A percentile compares a stretch with the other conserved stretches of the same genome.
phyloP scores from a whole-genome alignment of 169 alveolate species.

The Eimeria nieschulzi region DNA sequence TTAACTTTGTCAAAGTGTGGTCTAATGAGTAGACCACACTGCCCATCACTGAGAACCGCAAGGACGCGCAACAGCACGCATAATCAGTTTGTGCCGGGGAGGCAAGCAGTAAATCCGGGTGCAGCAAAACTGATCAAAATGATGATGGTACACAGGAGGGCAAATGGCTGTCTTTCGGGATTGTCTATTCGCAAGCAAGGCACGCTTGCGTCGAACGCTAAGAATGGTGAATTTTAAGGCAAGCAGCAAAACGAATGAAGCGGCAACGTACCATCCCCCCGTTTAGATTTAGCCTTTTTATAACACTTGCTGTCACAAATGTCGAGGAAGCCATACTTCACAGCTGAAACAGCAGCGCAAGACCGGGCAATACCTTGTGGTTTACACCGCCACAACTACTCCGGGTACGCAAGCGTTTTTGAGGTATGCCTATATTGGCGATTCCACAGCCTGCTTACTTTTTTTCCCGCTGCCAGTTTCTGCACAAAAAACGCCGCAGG shows the following conservation, averaged over 20 bases:
- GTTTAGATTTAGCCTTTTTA: not conserved
- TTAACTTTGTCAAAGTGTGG: constrained; percentile 6
- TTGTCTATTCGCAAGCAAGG: too few species aligned
- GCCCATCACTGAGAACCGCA: not conserved
- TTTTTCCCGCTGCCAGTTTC: not conserved
- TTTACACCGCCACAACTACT: not conserved
- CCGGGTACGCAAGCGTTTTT: not conserved
- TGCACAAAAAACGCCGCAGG: not conserved
- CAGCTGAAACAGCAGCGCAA: constrained; percentile 25
- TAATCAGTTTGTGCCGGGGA: not conserved
- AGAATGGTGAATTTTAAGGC: not conserved
- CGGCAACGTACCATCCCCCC: constrained; percentile 34
- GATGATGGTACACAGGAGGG: too few species aligned
- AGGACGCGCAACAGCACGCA: not conserved
- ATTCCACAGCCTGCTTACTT: not conserved
- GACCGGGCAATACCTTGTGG: not conserved
- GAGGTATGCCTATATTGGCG: not conserved
- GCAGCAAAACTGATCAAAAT: too few species aligned
- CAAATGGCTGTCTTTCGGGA: too few species aligned
- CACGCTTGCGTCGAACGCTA: too few species aligned
- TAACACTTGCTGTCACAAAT: constrained; percentile 21
- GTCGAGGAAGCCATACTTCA: constrained; percentile 17
- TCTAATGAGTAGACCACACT: constrained; percentile 16
- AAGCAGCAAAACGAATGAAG: not conserved
- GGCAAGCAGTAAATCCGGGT: too few species aligned